Base-by-base conservation (phyloP, 176 grass and related monocot genomes). In the Stipa capillata region DNA sequence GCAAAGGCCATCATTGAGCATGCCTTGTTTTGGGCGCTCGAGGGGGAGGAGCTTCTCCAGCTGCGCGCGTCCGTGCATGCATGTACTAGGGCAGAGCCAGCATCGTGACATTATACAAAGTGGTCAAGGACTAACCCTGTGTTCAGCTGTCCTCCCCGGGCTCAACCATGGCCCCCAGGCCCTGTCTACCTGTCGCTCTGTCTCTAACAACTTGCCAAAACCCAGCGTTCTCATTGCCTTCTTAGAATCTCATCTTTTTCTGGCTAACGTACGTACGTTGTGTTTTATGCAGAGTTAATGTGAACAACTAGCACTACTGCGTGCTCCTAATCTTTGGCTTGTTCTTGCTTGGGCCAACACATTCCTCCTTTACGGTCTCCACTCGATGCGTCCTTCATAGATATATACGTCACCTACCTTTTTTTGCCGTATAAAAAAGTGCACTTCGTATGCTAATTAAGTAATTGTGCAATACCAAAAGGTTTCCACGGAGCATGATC, bases 21-120 rank as follows among this genome's bases (percentile, higher is more conserved):
- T n/a, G n/a, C 71, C 50, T 76, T 69, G 54, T 63, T 76, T 76
- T 76, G 50, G 77, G 81, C 76, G 76, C 86, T 80, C 81, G 69
- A 84, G 75, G 81, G 36, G 31, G n/a, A n/a, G n/a, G n/a, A 24
- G 43, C 65, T 28, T 80, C 81, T 74, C 59, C 50, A 72, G 56
- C 81, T 27, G 56, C 79, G n/a, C n/a, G n/a, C n/a, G n/a, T n/a
- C 49, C n/a, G 69, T 59, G 68, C 11, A 32, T 50, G 86, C 70
- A 89, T 81, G 77, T 36, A 85, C 87, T 15, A n/a, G n/a, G 4
- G 72, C 21, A 17, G 65, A 65, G 21, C 71, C 49, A 55, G 56
- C 79, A 78, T 31, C 66, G 78, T 72, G 13, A 29, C 67, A 79
- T 80, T 88, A 84, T 84, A 84, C 68, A 67, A n/a, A 48, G 15